phyloP scores from a whole-genome alignment of 257 asterid species.

The Nicotiana paniculata region DNA sequence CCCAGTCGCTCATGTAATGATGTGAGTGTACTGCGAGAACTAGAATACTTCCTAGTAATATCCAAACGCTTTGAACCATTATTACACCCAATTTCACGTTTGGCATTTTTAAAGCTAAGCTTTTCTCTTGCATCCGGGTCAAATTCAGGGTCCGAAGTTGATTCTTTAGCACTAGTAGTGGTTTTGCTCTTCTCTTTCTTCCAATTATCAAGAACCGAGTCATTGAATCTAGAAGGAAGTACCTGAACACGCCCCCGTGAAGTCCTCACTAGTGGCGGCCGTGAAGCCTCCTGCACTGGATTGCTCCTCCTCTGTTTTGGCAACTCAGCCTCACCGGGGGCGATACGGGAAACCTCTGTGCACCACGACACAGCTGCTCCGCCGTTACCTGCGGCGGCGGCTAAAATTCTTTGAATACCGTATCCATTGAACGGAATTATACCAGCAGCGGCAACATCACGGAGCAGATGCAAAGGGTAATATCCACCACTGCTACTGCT shows the following conservation, averaged over 20 bases:
- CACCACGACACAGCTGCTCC: slow-evolving; percentile 25
- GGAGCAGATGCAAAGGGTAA: slow-evolving; percentile 66
- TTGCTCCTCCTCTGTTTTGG: slow-evolving; percentile 10
- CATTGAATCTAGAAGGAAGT: slow-evolving; percentile 89
- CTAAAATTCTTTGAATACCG: slow-evolving; percentile 38
- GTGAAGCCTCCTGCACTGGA: slow-evolving; percentile 38
- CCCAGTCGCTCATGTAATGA: slow-evolving; percentile 31
- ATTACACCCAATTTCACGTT: slow-evolving; percentile 37
- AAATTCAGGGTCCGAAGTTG: slow-evolving; percentile 59
- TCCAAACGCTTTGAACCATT: slow-evolving; percentile 23
- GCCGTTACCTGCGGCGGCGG: slow-evolving; percentile 20
- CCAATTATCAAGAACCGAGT: slow-evolving; percentile 88
- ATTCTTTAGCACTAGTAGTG: slow-evolving; percentile 31
- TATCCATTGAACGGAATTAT: slow-evolving; percentile 50
- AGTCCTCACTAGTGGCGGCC: slow-evolving; percentile 88
- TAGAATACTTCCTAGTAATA: slow-evolving; percentile 29
- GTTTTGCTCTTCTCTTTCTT: slow-evolving; percentile 70
- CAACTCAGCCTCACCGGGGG: slow-evolving; percentile 23
- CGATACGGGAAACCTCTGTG: slow-evolving; percentile 14
- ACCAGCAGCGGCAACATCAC: slow-evolving; percentile 66
- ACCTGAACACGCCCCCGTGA: slow-evolving; percentile 97
- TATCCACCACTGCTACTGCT: slow-evolving; percentile 29
- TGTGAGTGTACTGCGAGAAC: slow-evolving; percentile 36
- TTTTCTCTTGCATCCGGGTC: slow-evolving; percentile 37
- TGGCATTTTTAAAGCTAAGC: slow-evolving; percentile 30